Evolutionary conservation across 2,329 filamentous ascomycete species (phyloP), one percentile per base, ranked within the genome.

Genomic region (Talaromyces funiculosus): DNA sequence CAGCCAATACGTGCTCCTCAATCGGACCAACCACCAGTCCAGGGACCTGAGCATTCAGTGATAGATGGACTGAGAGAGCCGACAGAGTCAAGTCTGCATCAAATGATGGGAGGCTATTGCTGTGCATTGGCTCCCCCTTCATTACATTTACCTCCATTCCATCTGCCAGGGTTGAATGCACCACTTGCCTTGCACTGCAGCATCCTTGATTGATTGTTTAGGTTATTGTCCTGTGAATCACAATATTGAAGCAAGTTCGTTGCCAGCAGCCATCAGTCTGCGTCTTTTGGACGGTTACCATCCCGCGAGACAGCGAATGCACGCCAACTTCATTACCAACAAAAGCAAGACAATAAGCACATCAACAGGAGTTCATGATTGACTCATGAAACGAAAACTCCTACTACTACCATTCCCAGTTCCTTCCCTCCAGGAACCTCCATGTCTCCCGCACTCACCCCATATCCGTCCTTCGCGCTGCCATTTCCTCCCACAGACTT

Each of bases 101-200:
- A 38, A 57, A 35, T 56, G 43, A 53, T 60, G 51, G 57, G 57
- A 55, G 53, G 51, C 57, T 51, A n/a, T 51, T 57, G 51, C 57
- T 45, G 29, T 62, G 61, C 55, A 57, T 61, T 59, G 54, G 59
- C 59, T 61, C 64, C 67, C 68, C 68, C 67, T 71, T 68, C 63
- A 67, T 67, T 51, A 67, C 68, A 68, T 69, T 67, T 51, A 67
- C 68, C 68, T 69, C 69, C 69, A 71, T 71, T 71, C 68, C 60
- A 24, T 63, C 64, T 66, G 67, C 62, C 65, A 67, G 64, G 59
- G 63, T 65, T 65, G 65, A 65, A 33, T 49, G 29, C 67, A 64
- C 65, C 60, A 64, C 63, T 59, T 64, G 63, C 59, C 60, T 64
- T 67, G 47, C n/a, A 37, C 49, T 55, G 57, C 57, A 59, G 57